A percentile compares a stretch with the other conserved stretches of the same genome.
Conservation (phyloP, 768 basidiomycete species). For the Polyporus arcularius region DNA sequence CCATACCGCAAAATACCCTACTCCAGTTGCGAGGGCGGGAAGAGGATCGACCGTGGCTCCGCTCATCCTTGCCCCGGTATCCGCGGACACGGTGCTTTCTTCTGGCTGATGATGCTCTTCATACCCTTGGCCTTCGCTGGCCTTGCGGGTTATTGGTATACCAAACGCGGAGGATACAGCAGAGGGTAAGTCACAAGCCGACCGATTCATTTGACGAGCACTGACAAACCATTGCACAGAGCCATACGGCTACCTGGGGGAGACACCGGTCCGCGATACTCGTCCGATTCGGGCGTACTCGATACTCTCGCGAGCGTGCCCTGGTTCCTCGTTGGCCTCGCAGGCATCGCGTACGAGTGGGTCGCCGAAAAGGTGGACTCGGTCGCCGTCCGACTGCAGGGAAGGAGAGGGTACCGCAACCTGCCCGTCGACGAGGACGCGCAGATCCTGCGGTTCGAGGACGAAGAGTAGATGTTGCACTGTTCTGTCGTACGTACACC, state of each 20-base stretch:
- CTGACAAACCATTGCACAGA: slow-evolving; percentile 36
- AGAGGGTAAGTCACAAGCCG: slow-evolving; percentile 59
- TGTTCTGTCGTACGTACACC: not conserved
- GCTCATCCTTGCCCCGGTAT: slow-evolving; percentile 83
- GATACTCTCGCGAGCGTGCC: slow-evolving; percentile 86
- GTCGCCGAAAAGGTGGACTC: slow-evolving; percentile 49
- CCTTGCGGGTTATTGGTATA: slow-evolving; percentile 81
- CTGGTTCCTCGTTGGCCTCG: slow-evolving; percentile 83
- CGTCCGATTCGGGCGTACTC: slow-evolving; percentile 49
- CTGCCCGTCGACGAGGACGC: slow-evolving; percentile 87
- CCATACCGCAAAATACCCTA: slow-evolving; percentile 88
- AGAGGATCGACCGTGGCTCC: slow-evolving; percentile 73
- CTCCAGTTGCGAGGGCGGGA: slow-evolving; percentile 83
- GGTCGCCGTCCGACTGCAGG: slow-evolving; percentile 39
- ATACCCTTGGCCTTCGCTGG: slow-evolving; percentile 79
- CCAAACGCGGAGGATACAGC: slow-evolving; percentile 67
- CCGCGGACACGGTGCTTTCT: slow-evolving; percentile 67
- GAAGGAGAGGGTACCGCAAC: slow-evolving; percentile 66
- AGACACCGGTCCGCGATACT: slow-evolving; percentile 37
- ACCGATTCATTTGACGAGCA: not conserved
- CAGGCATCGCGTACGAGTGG: slow-evolving; percentile 72
- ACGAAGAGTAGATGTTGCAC: slow-evolving; percentile 50
- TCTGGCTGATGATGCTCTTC: slow-evolving; percentile 80
- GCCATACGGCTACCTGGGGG: slow-evolving; percentile 79
- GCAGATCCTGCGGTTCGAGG: slow-evolving; percentile 82